Base-by-base conservation (phyloP, 1,284 basidiomycete species). In the Austropuccinia psidii region DNA sequence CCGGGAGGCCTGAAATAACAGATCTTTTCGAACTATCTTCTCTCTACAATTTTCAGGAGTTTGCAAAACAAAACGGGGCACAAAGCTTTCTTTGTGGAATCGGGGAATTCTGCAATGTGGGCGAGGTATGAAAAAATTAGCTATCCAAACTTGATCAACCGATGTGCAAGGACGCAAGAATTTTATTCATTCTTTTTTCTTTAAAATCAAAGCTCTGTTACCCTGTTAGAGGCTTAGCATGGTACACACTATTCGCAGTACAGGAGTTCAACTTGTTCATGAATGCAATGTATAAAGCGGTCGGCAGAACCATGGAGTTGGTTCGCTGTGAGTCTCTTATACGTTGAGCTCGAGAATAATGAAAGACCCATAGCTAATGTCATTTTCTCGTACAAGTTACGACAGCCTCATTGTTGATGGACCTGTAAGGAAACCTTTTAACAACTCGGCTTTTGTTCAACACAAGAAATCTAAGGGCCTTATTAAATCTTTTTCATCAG, bases 371-470 rank as follows among this genome's bases (percentile, higher is more conserved):
- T 4, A 60, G 7, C n/a, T 17, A 31, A 7, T 19, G 17, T 50
- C 4, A 9, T 37, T 57, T 2, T 68, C 21, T n/a, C n/a, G 11
- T 55, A 2, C 19, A 21, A 61, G 68, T 60, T 3, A 70, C 68
- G 8, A 61, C 68, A 17, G 68, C 68, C 19, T 70, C 68, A 3
- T 57, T 70, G 15, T 41, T 70, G 43, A 45, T 24, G 41, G 68
- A 70, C 29, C 41, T 70, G 68, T 70, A 47, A 60, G 66, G 21
- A 17, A 13, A n/a, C 57, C 21, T 15, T 60, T 6, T 9, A 33
- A n/a, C 21, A n/a, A n/a, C 9, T 24, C 33, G 54, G 17, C 1
- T 57, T 8, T 55, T n/a, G 13, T 21, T 11, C 29, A 29, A 17
- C 13, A 2, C n/a, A 35, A 27, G 39, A 35, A 15, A 50, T 8